Conservation (phyloP, 1,284 basidiomycete genomes). For the Ustilago trichophora region DNA sequence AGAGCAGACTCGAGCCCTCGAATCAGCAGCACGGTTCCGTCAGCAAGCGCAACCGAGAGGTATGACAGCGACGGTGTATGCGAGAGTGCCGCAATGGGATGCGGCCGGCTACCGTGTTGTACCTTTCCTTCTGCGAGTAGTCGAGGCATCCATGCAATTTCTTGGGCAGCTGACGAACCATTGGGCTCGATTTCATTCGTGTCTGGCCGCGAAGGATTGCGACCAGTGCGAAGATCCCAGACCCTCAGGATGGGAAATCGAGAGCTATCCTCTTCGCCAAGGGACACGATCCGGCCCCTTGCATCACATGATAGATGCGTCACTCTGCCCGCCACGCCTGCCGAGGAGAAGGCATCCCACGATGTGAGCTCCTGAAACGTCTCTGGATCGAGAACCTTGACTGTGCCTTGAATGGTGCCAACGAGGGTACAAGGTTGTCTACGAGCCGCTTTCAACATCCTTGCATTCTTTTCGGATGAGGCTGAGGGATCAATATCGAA, state of each 20-base stretch:
- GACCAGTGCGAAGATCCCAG: conserved; percentile 54
- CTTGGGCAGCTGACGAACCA: background rate
- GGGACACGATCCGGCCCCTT: conserved; percentile 41
- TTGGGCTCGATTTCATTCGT: background rate
- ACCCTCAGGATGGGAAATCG: conserved; percentile 57
- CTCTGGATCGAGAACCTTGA: conserved; percentile 54
- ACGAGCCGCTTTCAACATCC: background rate
- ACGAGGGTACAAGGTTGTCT: conserved; percentile 46
- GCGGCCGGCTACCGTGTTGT: conserved; percentile 57
- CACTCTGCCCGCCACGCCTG: conserved; percentile 32
- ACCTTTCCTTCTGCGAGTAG: conserved; percentile 56
- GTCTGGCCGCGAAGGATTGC: conserved; percentile 4
- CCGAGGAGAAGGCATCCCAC: conserved; percentile 54
- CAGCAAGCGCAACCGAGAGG: conserved; percentile 87
- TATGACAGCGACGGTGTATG: conserved; percentile 82
- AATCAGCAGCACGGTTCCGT: conserved; percentile 90
- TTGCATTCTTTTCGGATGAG: background rate
- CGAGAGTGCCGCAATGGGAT: conserved; percentile 76
- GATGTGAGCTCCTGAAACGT: conserved; percentile 39
- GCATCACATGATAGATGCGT: conserved; percentile 55
- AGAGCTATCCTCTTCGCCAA: conserved; percentile 53
- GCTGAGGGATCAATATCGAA: conserved; percentile 8
- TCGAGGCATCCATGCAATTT: conserved; percentile 34
- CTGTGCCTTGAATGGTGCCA: conserved; percentile 42
- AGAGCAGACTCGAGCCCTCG: conserved; percentile 89